A percentile compares a stretch with the other conserved stretches of the same genome.
phyloP scores from a whole-genome alignment of 371 early-diverging fungal species.

The Mortierella sp. region DNA sequence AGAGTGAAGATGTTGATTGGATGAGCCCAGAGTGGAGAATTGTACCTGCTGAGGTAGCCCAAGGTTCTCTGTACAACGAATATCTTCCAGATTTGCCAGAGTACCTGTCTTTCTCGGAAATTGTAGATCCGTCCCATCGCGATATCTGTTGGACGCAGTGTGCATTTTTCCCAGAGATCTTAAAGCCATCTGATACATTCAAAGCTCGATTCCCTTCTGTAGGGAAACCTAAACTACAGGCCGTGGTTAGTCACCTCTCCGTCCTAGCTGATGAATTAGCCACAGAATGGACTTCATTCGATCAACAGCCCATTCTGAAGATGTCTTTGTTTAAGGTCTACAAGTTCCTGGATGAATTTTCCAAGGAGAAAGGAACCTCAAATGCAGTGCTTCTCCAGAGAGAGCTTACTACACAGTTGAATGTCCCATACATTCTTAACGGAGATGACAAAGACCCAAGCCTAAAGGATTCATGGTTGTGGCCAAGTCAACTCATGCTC shows the following conservation, averaged over 20 bases:
- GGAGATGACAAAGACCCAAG: conserved; percentile 14
- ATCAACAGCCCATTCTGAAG: conserved; percentile 6
- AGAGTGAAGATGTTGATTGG: conserved; percentile 5
- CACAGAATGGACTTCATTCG: conserved; percentile 9
- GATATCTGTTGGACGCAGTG: conserved; percentile 31
- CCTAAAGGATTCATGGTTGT: conserved; percentile 2
- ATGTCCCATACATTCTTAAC: conserved; percentile 24
- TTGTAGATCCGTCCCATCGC: not conserved
- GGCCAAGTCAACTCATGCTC: conserved; percentile 29
- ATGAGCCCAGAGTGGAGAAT: conserved; percentile 30
- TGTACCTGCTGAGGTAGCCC: conserved; percentile 12
- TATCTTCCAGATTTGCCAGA: not conserved
- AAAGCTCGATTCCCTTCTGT: not conserved
- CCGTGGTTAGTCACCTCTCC: conserved; percentile 8
- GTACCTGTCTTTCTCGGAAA: conserved; percentile 21
- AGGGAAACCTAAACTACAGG: not conserved
- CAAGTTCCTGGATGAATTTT: not conserved
- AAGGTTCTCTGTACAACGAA: not conserved
- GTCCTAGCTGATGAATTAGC: conserved; percentile 12
- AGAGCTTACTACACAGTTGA: not conserved
- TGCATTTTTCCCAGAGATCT: conserved; percentile 21
- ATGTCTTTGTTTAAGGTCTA: conserved; percentile 15
- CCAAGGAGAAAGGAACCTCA: no score
- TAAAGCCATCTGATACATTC: conserved; percentile 21
- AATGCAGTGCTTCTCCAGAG: no score